Conservation (phyloP, 2,329 filamentous ascomycete genomes). For the Macrophomina tecta region DNA sequence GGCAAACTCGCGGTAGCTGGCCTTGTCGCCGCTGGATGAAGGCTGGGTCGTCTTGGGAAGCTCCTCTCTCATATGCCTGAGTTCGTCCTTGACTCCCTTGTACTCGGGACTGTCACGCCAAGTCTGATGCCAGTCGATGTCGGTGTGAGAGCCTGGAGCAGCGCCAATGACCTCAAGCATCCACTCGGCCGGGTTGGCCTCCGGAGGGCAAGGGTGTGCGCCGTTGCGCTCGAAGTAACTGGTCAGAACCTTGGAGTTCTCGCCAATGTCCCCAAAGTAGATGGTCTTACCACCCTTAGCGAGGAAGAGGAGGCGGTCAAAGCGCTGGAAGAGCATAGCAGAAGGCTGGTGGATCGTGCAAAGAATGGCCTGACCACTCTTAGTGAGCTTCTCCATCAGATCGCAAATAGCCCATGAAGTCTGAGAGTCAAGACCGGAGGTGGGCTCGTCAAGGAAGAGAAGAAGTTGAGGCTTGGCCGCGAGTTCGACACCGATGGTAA, state of each 20-base stretch:
- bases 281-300: conserved; percentile 75
- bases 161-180: conserved; percentile 68
- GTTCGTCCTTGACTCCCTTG: conserved; percentile 51
- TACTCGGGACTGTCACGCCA: conserved; percentile 58
- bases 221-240: conserved; percentile 78
- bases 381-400: conserved; percentile 46
- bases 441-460: conserved; percentile 76
- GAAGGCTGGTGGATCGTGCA: conserved; percentile 82
- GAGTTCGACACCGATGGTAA: conserved; percentile 63
- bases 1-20: conserved; percentile 77
- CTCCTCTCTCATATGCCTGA: conserved; percentile 52
- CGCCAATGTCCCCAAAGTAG: conserved; percentile 77
- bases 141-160: conserved; percentile 55
- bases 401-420: conserved; percentile 31
- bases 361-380: conserved; percentile 64
- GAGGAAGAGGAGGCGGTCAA: conserved; percentile 76
- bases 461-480: conserved; percentile 66
- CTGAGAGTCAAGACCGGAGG: conserved; percentile 68
- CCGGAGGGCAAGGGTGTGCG: conserved; percentile 66
- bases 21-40: conserved; percentile 52
- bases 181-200: conserved; percentile 83
- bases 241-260: conserved; percentile 68
- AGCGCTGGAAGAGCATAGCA: conserved; percentile 86
- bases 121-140: conserved; percentile 57
- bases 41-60: conserved; percentile 45